phyloP scores from a whole-genome alignment of 2,329 filamentous ascomycete species.

The Sphaerulina musiva region DNA sequence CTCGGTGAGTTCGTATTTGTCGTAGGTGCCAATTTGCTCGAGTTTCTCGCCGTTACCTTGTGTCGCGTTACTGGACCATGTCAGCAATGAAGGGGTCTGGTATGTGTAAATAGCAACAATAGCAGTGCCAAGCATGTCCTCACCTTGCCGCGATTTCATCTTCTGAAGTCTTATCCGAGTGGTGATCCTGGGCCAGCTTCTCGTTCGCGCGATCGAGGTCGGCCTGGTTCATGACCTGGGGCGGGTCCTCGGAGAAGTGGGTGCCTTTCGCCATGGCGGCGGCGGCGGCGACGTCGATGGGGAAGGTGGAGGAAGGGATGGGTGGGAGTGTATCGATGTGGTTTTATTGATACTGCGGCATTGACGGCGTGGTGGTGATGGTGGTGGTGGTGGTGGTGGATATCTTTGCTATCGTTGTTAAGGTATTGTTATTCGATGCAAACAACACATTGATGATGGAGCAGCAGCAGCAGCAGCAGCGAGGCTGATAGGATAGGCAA shows the following conservation, averaged over 20 bases:
- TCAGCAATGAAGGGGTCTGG: neutral
- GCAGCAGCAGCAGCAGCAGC: too few species aligned
- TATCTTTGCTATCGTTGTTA: too few species aligned
- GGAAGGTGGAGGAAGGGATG: neutral
- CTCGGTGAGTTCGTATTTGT: constrained; percentile 39
- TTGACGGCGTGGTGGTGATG: too few species aligned
- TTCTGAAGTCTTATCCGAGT: constrained; percentile 15
- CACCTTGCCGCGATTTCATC: neutral
- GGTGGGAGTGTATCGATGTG: neutral
- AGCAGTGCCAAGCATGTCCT: neutral
- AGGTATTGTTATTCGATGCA: too few species aligned
- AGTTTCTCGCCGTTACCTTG: constrained; percentile 21
- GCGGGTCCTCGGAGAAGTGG: constrained; percentile 27
- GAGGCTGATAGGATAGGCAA: too few species aligned
- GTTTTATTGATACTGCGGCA: neutral
- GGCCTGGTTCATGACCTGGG: constrained; percentile 25
- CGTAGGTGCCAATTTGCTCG: constrained; percentile 33
- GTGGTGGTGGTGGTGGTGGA: too few species aligned
- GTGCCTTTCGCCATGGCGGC: constrained; percentile 12
- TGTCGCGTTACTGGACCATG: neutral
- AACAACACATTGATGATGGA: too few species aligned
- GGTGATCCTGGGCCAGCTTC: constrained; percentile 21
- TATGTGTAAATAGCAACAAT: too few species aligned
- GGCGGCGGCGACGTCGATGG: neutral
- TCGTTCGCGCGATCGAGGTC: constrained; percentile 28